phyloP scores from a whole-genome alignment of 495 filamentous ascomycete genomes.

The Penicillium subrubescens region DNA sequence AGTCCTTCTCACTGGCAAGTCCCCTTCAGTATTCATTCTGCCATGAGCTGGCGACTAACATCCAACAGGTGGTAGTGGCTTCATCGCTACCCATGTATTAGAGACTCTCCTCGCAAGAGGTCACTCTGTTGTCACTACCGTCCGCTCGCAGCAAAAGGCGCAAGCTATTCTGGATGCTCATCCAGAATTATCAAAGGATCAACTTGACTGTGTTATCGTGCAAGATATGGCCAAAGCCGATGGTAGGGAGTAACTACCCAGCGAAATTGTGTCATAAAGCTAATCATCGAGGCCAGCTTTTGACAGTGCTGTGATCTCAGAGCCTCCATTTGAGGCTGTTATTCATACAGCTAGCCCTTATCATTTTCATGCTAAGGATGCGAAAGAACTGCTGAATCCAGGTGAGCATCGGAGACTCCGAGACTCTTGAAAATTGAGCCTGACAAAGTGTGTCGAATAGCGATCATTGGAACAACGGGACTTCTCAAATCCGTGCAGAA shows the following conservation, averaged over 20 bases:
- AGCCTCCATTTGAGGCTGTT: slow-evolving; percentile 70
- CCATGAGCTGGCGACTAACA: not conserved
- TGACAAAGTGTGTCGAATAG: not conserved
- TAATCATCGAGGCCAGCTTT: slow-evolving; percentile 39
- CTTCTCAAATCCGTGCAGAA: slow-evolving; percentile 48
- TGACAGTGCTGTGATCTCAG: slow-evolving; percentile 63
- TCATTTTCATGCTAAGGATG: slow-evolving; percentile 51
- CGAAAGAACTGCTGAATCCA: slow-evolving; percentile 25
- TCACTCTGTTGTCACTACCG: slow-evolving; percentile 77
- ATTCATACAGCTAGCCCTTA: slow-evolving; percentile 78
- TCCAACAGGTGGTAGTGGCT: slow-evolving; percentile 50
- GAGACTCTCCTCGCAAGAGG: slow-evolving; percentile 62
- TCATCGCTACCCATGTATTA: slow-evolving; percentile 73
- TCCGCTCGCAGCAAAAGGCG: slow-evolving; percentile 72
- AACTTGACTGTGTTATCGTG: slow-evolving; percentile 71
- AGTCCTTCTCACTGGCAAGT: slow-evolving; percentile 22
- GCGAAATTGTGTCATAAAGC: not conserved
- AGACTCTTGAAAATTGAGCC: not conserved
- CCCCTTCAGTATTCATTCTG: not conserved
- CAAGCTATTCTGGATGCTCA: slow-evolving; percentile 64
- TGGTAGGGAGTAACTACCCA: slow-evolving; percentile 11
- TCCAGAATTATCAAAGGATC: slow-evolving; percentile 50
- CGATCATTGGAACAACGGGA: slow-evolving; percentile 46
- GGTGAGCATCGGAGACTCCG: not conserved
- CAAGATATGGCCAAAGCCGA: slow-evolving; percentile 63